A percentile compares a stretch with the other conserved stretches of the same genome.
These are phyloP conservation scores for Phanerochaete sordida DNA, from an alignment of 768 basidiomycete genomes.

Conservation along the genomic window DNA sequence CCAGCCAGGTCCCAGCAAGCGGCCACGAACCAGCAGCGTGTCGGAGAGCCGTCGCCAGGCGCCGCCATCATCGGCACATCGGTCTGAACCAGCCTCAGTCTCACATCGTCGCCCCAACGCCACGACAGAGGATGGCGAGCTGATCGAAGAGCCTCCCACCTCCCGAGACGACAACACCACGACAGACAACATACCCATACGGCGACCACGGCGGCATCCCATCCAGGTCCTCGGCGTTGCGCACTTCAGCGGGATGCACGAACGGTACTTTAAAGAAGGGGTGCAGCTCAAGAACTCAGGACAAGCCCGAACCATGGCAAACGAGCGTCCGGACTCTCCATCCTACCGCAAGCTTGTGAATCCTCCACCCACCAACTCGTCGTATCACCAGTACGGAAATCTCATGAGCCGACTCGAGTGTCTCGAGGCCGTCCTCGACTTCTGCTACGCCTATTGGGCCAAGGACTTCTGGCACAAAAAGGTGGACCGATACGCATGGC, in stretches of 20 bases:
- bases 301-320: slow-evolving; percentile 71
- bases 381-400: slow-evolving; percentile 73
- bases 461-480: slow-evolving; percentile 44
- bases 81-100: slow-evolving; percentile 20
- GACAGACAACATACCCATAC: slow-evolving; percentile 50
- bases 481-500: not conserved
- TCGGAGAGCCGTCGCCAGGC: slow-evolving; percentile 17
- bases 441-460: slow-evolving; percentile 82
- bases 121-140: slow-evolving; percentile 44
- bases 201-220: slow-evolving; percentile 60
- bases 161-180: not conserved
- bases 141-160: slow-evolving; percentile 35
- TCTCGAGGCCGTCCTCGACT: slow-evolving; percentile 78
- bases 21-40: slow-evolving; percentile 25
- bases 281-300: slow-evolving; percentile 83
- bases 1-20: slow-evolving; percentile 28
- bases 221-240: slow-evolving; percentile 29
- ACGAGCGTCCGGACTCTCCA: not conserved
- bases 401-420: slow-evolving; percentile 78
- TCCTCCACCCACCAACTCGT: slow-evolving; percentile 62
- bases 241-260: slow-evolving; percentile 59
- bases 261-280: slow-evolving; percentile 66
- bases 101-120: slow-evolving; percentile 32
- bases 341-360: slow-evolving; percentile 53
- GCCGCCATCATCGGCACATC: slow-evolving; percentile 25